Evolutionary conservation across 768 basidiomycete species (phyloP), one percentile per base, ranked within the genome.

Genomic region (Lentinus tigrinus): DNA sequence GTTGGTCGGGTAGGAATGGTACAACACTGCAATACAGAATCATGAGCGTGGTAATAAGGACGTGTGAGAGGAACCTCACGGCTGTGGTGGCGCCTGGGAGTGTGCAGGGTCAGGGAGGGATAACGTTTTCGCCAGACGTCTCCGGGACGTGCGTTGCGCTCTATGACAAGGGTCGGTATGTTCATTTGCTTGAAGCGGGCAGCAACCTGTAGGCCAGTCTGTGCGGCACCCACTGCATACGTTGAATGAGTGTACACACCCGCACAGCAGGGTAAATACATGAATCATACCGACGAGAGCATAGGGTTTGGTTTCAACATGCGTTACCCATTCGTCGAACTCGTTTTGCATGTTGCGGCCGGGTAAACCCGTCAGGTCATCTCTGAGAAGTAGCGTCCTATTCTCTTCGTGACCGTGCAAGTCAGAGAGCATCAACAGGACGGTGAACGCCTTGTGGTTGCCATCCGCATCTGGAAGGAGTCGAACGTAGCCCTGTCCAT

Each of bases 51-150:
- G 11, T 16, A 23, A 8, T 9, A n/a, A 16, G 31, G 26, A 14
- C 37, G 19, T 28, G 28, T 7, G 38, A 38, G 8, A 51, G 14
- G 1, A n/a, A 0, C 52, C 67, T 56, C 51, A 58, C 63, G 36
- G 28, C 47, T 54, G 37, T 67, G 65, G 54, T 73, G 64, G 26
- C 62, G 66, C 47, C 54, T 61, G 40, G 58, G 64, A 23, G 76
- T 77, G 51, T 81, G 80, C 24, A 81, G 64, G 11, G 65, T 67
- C 26, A 82, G 63, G 0, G 74, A 72, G 3, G 74, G 74, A 63
- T 81, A 81, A 3, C 79, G 72, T 27, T 72, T 67, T 17, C 78
- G 50, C 79, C 79, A 80, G 17, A 65, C 70, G 58, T 79, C 78
- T 2, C 79, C 79, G 11, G 79, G 64, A 0, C 72, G 64, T 2